These are phyloP conservation scores for Boletus mariae DNA, from an alignment of 1,284 basidiomycete species.

Conservation along the genomic window DNA sequence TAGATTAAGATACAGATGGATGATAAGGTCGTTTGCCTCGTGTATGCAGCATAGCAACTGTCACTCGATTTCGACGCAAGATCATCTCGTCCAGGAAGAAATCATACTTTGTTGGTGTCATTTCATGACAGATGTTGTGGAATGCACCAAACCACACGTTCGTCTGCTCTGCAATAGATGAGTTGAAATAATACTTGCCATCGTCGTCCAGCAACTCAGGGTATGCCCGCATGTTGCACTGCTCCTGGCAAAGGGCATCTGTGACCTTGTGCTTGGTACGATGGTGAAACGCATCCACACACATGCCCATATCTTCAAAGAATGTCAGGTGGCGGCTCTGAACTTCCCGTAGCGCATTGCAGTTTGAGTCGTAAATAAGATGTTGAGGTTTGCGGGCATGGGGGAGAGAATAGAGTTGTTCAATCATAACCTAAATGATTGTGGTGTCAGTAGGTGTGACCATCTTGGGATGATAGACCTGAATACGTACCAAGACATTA, in stretches of 20 bases:
- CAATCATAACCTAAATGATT: background rate
- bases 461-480: no score
- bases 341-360: background rate
- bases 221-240: background rate
- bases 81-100: background rate
- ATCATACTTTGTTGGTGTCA: background rate
- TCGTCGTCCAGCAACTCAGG: background rate
- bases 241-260: background rate
- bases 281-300: background rate
- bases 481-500: background rate
- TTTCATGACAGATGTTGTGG: background rate
- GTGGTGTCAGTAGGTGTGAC: no score
- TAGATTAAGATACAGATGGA: no score
- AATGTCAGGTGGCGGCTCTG: background rate
- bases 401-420: background rate
- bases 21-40: no score
- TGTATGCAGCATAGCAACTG: background rate
- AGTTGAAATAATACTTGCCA: background rate
- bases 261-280: background rate
- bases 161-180: background rate
- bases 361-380: background rate
- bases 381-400: background rate
- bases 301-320: background rate
- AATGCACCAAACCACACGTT: background rate
- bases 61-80: background rate